Base-by-base conservation (phyloP, 2,329 filamentous ascomycete species). In the Alternaria sp. region DNA sequence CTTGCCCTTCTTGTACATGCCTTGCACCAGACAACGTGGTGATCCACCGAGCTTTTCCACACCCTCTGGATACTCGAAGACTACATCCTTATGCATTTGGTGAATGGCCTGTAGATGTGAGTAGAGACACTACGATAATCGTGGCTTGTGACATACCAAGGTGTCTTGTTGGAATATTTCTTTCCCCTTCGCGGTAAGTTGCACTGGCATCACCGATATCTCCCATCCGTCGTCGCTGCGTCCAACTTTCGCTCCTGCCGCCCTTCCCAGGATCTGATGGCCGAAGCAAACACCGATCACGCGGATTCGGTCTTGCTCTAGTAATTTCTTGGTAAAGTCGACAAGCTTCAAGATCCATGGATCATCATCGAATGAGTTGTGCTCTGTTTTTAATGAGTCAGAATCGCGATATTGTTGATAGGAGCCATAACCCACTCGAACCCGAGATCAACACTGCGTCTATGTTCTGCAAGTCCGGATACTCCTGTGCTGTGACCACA, bases 261-360 rank as follows among this genome's bases (percentile, higher is more conserved):
- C 92, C 56, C 93, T 85, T 1, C 87, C 92, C 46, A 96, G 82
- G 72, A 97, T 94, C 82, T 97, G 93, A 78, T 96, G 93, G 6
- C 93, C 93, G 78, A 95, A 97, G 80, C 93, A 97, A 15, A 96
- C 86, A 11, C 93, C 93, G 15, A 97, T 84, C n/a, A 94, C 80
- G 37, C 88, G 87, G 8, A 96, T 87, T 1, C 88, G 84, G 25
- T 85, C 83, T 67, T 90, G 86, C 12, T 84, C 83, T 33, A 92
- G 84, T 4, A 91, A 83, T 67, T 85, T 82, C 55, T 84, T 82
- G 0, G 87, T 88, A 73, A 89, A 97, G 2, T 89, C 88, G 18
- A 93, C 89, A 2, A 97, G 85, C 57, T 87, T 88, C 45, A 89
- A 67, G 67, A 96, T 95, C 93, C 93, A 97, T 0, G 89, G 87